Conservation (phyloP, 2,329 filamentous ascomycete species). For the Fonsecaea multimorphosa region DNA sequence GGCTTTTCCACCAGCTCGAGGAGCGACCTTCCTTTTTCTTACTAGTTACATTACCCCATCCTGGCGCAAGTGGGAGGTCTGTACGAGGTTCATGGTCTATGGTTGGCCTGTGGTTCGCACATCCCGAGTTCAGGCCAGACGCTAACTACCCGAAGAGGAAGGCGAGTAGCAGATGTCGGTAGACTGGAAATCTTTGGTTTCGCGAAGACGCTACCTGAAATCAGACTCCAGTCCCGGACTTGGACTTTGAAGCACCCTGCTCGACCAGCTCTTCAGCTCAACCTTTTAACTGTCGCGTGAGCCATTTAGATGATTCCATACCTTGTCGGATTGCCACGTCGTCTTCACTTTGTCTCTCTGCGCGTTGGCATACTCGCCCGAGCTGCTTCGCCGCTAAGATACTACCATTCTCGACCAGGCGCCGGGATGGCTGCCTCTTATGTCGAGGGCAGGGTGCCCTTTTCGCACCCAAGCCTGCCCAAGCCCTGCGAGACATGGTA, state of each 20-base stretch:
- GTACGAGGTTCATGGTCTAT: background rate
- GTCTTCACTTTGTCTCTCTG: no score
- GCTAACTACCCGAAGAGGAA: background rate
- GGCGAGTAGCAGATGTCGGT: background rate
- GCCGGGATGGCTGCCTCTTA: no score
- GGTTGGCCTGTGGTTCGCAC: background rate
- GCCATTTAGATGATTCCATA: no score
- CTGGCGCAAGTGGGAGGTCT: background rate
- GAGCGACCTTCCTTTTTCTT: background rate
- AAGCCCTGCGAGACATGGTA: conserved; percentile 50
- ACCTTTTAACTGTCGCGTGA: background rate
- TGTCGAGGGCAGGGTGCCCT: conserved; percentile 40
- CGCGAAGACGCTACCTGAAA: background rate
- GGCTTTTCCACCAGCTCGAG: background rate
- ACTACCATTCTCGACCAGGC: no score
- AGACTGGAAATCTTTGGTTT: background rate
- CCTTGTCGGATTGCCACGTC: no score
- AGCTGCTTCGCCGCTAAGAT: no score
- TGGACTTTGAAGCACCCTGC: background rate
- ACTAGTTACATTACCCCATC: background rate
- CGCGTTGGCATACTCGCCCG: background rate
- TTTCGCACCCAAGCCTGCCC: conserved; percentile 44
- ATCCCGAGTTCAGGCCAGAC: background rate
- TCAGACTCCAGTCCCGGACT: background rate
- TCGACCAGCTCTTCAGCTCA: background rate